phyloP scores from a whole-genome alignment of 2,329 filamentous ascomycete species.

The Neopestalotiopsis rosae region DNA sequence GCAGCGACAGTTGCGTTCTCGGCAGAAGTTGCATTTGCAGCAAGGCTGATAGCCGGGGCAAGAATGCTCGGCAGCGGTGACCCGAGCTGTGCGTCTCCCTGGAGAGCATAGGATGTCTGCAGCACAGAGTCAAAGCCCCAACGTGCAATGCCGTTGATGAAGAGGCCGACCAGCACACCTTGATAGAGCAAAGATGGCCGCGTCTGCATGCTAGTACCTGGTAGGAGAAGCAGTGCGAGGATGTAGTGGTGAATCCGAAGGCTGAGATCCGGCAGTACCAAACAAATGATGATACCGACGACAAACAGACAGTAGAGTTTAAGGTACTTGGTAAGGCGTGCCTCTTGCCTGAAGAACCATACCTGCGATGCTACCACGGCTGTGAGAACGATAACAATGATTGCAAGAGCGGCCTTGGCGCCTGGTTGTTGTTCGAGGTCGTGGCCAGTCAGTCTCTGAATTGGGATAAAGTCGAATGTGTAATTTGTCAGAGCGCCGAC shows the following conservation, averaged over 20 bases:
- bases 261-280: slow-evolving; percentile 76
- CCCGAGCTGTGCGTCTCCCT: slow-evolving; percentile 68
- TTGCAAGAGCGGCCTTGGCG: slow-evolving; percentile 79
- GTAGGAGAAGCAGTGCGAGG: slow-evolving; percentile 82
- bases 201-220: slow-evolving; percentile 88
- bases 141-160: slow-evolving; percentile 90
- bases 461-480: slow-evolving; percentile 92
- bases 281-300: slow-evolving; percentile 68
- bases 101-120: slow-evolving; percentile 77
- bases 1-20: slow-evolving; percentile 8
- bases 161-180: slow-evolving; percentile 86
- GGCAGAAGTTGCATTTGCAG: slow-evolving; percentile 27
- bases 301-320: slow-evolving; percentile 76
- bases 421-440: slow-evolving; percentile 90
- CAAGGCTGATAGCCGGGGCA: slow-evolving; percentile 52
- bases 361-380: slow-evolving; percentile 76
- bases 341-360: slow-evolving; percentile 86
- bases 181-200: slow-evolving; percentile 86
- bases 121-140: slow-evolving; percentile 94
- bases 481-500: slow-evolving; percentile 93
- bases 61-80: slow-evolving; percentile 64
- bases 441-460: slow-evolving; percentile 87
- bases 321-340: slow-evolving; percentile 77
- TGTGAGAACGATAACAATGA: slow-evolving; percentile 75
- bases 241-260: slow-evolving; percentile 94